A percentile compares a stretch with the other conserved stretches of the same genome.
phyloP scores from a whole-genome alignment of 331 rosid species.

The Prunus yedoensis region DNA sequence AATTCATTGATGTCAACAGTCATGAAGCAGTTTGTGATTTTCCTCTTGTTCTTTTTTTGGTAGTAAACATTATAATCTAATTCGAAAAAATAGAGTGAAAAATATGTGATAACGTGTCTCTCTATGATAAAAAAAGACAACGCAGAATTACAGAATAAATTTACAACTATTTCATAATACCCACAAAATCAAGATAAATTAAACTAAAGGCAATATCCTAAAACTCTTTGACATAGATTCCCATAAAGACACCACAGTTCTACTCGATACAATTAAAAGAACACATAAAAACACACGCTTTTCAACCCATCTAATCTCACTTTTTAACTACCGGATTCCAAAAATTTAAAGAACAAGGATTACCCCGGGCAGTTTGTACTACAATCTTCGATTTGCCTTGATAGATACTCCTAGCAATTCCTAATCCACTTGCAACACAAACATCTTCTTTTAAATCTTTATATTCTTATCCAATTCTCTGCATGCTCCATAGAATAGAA shows the following conservation, averaged over 20 bases:
- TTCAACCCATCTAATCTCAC: background rate
- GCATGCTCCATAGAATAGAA: background rate
- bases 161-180: background rate
- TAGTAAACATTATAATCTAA: background rate
- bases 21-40: background rate
- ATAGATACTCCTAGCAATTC: background rate
- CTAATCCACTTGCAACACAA: background rate
- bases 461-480: background rate
- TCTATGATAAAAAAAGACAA: background rate
- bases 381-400: too few relatives aligned
- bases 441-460: background rate
- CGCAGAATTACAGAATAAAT: background rate
- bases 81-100: background rate
- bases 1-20: too few relatives aligned
- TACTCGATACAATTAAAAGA: background rate
- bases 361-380: too few relatives aligned
- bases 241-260: background rate
- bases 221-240: background rate
- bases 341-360: too few relatives aligned
- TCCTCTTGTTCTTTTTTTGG: background rate
- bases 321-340: background rate
- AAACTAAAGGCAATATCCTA: background rate
- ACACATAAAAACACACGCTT: background rate
- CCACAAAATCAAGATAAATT: background rate
- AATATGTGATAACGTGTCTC: background rate